phyloP scores from a whole-genome alignment of 2,329 filamentous ascomycete species.

The Ascochyta fabae region DNA sequence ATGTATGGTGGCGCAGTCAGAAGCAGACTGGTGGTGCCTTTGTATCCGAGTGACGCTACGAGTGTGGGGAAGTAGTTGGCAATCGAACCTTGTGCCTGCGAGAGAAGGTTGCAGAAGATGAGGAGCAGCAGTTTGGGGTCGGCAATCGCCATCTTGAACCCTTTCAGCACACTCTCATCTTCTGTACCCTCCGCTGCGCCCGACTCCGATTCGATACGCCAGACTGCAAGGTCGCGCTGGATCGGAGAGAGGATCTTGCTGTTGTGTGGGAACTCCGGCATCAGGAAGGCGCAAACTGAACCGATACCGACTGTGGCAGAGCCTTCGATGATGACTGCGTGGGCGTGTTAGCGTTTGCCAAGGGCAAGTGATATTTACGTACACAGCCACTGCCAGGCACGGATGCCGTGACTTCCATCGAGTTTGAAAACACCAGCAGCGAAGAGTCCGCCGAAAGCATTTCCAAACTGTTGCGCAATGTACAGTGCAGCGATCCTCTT shows the following conservation, averaged over 20 bases:
- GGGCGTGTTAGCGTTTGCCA: not conserved
- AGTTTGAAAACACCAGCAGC: slow-evolving; percentile 45
- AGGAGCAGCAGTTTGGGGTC: slow-evolving; percentile 62
- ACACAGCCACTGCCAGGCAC: slow-evolving; percentile 39
- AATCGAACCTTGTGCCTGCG: slow-evolving; percentile 61
- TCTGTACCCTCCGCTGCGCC: slow-evolving; percentile 25
- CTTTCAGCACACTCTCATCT: slow-evolving; percentile 56
- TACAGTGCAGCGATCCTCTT: slow-evolving; percentile 43
- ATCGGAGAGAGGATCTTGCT: slow-evolving; percentile 19
- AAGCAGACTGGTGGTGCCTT: slow-evolving; percentile 60
- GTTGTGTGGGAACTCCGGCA: slow-evolving; percentile 30
- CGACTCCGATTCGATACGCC: slow-evolving; percentile 28
- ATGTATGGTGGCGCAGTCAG: slow-evolving; percentile 65
- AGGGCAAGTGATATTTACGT: not conserved
- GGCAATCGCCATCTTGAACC: slow-evolving; percentile 62
- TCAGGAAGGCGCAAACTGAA: slow-evolving; percentile 25
- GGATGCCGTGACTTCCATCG: slow-evolving; percentile 30
- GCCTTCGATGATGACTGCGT: slow-evolving; percentile 21
- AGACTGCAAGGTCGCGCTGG: slow-evolving; percentile 27
- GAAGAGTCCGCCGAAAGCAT: slow-evolving; percentile 51
- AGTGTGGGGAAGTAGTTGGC: slow-evolving; percentile 60
- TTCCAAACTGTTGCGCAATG: slow-evolving; percentile 47
- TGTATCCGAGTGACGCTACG: slow-evolving; percentile 61
- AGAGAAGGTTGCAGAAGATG: slow-evolving; percentile 65
- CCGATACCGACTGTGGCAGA: slow-evolving; percentile 28